Conservation (phyloP, 192 early-diverging fungal species). For the Coemansia sp. region DNA sequence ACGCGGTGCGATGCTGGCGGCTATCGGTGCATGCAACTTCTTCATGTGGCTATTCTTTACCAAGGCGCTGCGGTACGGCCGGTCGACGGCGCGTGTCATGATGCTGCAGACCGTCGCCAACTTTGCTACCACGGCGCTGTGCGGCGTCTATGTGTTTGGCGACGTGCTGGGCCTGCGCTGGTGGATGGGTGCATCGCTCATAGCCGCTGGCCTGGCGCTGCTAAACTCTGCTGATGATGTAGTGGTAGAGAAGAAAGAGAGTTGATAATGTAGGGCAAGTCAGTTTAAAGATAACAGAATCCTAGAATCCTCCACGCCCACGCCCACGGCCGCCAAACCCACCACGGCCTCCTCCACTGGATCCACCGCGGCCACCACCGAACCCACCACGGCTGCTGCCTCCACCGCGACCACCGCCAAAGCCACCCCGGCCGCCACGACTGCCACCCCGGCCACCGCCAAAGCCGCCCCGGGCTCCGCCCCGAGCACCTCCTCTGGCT, state of each 20-base stretch:
- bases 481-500: conserved; percentile 41
- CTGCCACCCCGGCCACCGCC: conserved; percentile 47
- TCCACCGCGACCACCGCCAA: conserved; percentile 48
- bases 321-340: conserved; percentile 56
- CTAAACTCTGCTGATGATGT: conserved; percentile 22
- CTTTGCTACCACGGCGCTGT: conserved; percentile 68
- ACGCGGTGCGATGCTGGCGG: conserved; percentile 54
- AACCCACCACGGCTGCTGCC: conserved; percentile 50
- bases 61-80: conserved; percentile 70
- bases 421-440: conserved; percentile 53
- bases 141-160: conserved; percentile 71
- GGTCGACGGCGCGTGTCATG: conserved; percentile 73
- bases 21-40: conserved; percentile 70
- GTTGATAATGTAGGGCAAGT: too few relatives aligned
- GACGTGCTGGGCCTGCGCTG: conserved; percentile 72
- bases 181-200: conserved; percentile 82
- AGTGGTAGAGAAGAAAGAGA: conserved; percentile 2
- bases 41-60: conserved; percentile 89
- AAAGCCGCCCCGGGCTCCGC: conserved; percentile 33
- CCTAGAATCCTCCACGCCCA: conserved; percentile 42
- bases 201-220: conserved; percentile 47
- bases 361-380: conserved; percentile 52
- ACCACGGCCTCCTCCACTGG: conserved; percentile 42
- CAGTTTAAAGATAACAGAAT: too few relatives aligned
- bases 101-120: conserved; percentile 77